phyloP scores from a whole-genome alignment of 495 filamentous ascomycete species.

The Geoglossum glabrum region DNA sequence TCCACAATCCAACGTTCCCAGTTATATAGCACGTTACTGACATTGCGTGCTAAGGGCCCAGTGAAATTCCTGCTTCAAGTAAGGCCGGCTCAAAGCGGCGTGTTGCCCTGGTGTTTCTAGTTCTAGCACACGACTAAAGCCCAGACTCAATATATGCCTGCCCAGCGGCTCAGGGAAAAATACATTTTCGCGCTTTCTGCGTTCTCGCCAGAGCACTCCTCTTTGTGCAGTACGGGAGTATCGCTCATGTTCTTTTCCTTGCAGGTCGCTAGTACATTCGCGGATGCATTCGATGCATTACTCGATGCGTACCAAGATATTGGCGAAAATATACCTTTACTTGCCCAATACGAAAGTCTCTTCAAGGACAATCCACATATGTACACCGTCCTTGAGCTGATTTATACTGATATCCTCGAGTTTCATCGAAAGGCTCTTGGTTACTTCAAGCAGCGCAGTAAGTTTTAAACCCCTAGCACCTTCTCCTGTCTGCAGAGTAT shows the following conservation, averaged over 20 bases:
- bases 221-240: too few species aligned
- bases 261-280: background rate
- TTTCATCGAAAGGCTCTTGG: background rate
- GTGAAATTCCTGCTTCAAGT: background rate
- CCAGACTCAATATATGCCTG: too few species aligned
- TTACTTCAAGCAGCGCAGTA: background rate
- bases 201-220: too few species aligned
- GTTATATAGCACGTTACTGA: background rate
- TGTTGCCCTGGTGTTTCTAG: background rate
- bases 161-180: too few species aligned
- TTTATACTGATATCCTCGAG: background rate
- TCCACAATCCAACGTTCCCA: too few species aligned
- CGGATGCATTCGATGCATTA: background rate
- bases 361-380: background rate
- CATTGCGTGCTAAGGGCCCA: background rate
- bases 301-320: background rate
- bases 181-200: too few species aligned
- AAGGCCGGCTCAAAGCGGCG: background rate
- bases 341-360: background rate
- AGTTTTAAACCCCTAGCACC: background rate
- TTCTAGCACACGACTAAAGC: too few species aligned
- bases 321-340: background rate
- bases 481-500: background rate
- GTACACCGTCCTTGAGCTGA: background rate
- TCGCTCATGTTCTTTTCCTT: background rate